Conservation (phyloP, 2,329 filamentous ascomycete genomes). For the Alternaria sp. region DNA sequence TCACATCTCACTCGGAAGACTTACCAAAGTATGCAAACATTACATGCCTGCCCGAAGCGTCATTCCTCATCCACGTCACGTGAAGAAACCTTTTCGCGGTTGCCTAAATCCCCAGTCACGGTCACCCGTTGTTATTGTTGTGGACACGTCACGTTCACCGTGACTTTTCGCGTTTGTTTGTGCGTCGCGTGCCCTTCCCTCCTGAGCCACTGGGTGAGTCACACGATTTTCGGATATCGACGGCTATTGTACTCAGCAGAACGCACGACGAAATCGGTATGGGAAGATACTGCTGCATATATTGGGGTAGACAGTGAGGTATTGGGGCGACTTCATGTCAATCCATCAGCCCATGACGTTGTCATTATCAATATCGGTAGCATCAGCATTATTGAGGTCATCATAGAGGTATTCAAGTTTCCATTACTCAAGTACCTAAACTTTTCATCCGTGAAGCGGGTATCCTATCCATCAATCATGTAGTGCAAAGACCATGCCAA, state of each 20-base stretch:
- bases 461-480: neutral
- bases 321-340: neutral
- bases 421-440: neutral
- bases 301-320: too few relatives aligned
- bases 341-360: fast-evolving
- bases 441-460: neutral
- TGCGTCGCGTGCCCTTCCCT: neutral
- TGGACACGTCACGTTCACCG: neutral
- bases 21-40: neutral
- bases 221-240: neutral
- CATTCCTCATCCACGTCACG: neutral
- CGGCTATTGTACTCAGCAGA: neutral
- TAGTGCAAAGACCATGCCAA: neutral
- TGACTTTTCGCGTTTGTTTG: neutral
- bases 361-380: neutral
- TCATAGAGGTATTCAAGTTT: neutral
- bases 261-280: fast-evolving
- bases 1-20: neutral
- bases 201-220: neutral
- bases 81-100: neutral
- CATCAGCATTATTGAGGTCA: neutral
- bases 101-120: neutral
- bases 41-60: neutral
- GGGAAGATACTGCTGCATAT: neutral
- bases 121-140: neutral